Conservation (phyloP, 495 filamentous ascomycete species). For the Umbilicaria muhlenbergii region DNA sequence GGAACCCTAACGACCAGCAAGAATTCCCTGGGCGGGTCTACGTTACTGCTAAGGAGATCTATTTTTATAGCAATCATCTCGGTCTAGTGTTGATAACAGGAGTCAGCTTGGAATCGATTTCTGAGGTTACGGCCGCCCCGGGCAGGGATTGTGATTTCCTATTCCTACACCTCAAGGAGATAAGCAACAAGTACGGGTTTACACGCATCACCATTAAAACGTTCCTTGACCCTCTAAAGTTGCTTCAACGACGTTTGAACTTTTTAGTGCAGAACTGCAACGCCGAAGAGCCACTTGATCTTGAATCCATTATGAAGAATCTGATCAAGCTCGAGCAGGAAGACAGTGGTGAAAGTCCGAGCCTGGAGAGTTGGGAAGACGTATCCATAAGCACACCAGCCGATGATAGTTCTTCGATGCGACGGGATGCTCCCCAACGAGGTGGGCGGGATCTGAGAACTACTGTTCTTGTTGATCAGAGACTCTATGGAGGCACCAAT, state of each 20-base stretch:
- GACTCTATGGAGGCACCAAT: conserved; percentile 33
- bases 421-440: conserved; percentile 10
- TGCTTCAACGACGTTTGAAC: conserved; percentile 72
- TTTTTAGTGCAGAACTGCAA: conserved; percentile 65
- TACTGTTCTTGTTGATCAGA: conserved; percentile 47
- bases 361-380: conserved; percentile 90
- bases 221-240: conserved; percentile 72
- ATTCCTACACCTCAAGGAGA: conserved; percentile 64
- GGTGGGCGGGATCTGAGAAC: conserved; percentile 38
- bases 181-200: conserved; percentile 41
- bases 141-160: conserved; percentile 89
- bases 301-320: conserved; percentile 49
- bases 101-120: conserved; percentile 55
- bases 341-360: conserved; percentile 44
- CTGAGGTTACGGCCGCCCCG: conserved; percentile 76
- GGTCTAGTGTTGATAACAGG: conserved; percentile 77
- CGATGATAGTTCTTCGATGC: conserved; percentile 23
- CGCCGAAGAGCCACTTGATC: conserved; percentile 40
- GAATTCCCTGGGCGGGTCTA: conserved; percentile 80
- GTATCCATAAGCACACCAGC: conserved; percentile 47
- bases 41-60: conserved; percentile 70
- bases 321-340: conserved; percentile 56
- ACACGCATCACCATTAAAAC: conserved; percentile 73
- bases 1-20: conserved; percentile 62
- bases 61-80: conserved; percentile 90